These are phyloP conservation scores for Chaetoceros tenuissimus DNA, from an alignment of 108 stramenopile species.

Conservation along the genomic window DNA sequence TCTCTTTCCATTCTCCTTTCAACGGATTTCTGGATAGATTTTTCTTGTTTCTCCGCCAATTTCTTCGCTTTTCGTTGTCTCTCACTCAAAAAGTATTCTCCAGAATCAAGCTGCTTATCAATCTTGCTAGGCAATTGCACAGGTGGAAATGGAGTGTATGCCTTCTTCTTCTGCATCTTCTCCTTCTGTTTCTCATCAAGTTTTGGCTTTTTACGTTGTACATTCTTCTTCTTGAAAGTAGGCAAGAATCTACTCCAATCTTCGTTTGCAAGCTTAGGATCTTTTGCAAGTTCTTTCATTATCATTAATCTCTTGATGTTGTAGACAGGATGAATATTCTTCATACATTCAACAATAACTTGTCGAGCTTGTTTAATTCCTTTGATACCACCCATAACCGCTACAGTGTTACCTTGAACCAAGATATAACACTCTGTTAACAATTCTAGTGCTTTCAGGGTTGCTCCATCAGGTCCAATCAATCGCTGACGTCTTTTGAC, in stretches of 20 bases:
- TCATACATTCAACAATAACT: constrained; percentile 97
- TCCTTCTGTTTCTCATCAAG: constrained; percentile 13
- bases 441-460: constrained; percentile 96
- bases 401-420: constrained; percentile 96
- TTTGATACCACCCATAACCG: constrained; percentile 81
- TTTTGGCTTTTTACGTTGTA: constrained; percentile 76
- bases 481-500: constrained; percentile 95
- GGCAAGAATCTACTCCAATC: constrained; percentile 98
- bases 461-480: constrained; percentile 96
- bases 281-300: constrained; percentile 93
- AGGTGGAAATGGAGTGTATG: constrained; percentile 97
- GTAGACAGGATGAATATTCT: constrained; percentile 98
- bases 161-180: constrained; percentile 58
- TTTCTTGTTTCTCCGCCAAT: constrained; percentile 32
- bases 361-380: constrained; percentile 92
- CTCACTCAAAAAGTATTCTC: constrained; percentile 82
- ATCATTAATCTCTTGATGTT: constrained; percentile 99
- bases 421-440: constrained; percentile 96
- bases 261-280: constrained; percentile 86
- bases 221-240: constrained; percentile 95
- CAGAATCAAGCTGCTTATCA: constrained; percentile 91
- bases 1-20: constrained; percentile 55
- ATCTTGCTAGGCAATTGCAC: constrained; percentile 88
- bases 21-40: constrained; percentile 25
- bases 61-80: constrained; percentile 54